Evolutionary conservation across 805 yeast genomes (phyloP).

Genomic region (Clavispora fructus): DNA sequence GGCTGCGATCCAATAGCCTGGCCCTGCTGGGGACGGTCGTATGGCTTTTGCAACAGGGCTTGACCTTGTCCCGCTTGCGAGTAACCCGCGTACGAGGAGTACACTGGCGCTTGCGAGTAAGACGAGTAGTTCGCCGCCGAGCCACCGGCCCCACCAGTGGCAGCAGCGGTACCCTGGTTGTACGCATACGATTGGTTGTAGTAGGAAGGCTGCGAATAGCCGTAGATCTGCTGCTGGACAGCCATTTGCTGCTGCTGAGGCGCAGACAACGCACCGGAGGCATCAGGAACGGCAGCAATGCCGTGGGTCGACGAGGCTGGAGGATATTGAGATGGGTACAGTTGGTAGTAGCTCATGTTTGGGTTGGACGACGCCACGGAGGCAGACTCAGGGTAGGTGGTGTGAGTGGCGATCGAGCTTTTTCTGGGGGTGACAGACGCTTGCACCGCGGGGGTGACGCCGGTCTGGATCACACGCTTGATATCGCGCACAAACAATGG

Average conservation of each 20-base stretch:
- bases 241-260: conserved; percentile 11
- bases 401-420: conserved; percentile 1
- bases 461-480: conserved; percentile 47
- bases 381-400: conserved; percentile 3
- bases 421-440: conserved; percentile 5
- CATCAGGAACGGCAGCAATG: conserved; percentile 5
- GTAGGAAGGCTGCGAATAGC: conserved; percentile 16
- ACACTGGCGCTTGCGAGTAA: conserved; percentile 14
- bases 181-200: conserved; percentile 43
- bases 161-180: conserved; percentile 17
- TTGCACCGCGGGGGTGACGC: conserved; percentile 32
- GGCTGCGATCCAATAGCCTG: conserved; percentile 9
- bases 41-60: conserved; percentile 10
- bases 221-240: conserved; percentile 13
- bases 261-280: background rate
- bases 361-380: conserved; percentile 3
- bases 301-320: conserved; percentile 5
- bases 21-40: conserved; percentile 9
- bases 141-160: conserved; percentile 3
- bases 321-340: conserved; percentile 14
- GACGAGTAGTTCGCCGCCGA: conserved; percentile 9
- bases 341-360: conserved; percentile 13
- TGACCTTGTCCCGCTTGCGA: conserved; percentile 10
- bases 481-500: conserved; percentile 57
- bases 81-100: conserved; percentile 12